Conservation (phyloP, 202 grass and related monocot genomes). For the Cymbopogon flexuosus region DNA sequence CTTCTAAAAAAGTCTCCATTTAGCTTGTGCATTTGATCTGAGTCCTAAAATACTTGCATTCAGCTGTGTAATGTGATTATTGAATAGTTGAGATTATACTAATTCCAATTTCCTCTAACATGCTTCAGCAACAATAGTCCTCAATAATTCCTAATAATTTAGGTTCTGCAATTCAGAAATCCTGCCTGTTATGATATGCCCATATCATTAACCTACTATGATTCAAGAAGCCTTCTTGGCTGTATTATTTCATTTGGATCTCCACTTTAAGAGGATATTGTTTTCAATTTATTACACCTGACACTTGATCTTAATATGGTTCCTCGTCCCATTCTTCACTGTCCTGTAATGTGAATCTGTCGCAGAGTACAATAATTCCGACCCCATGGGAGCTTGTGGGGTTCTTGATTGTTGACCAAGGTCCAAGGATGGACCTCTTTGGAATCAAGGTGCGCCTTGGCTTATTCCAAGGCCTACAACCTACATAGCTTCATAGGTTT, state of each 20-base stretch:
- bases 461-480: not conserved
- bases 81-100: not conserved
- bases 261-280: conserved; percentile 19
- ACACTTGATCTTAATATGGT: conserved; percentile 31
- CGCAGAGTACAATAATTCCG: conserved; percentile 46
- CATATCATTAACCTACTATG: not conserved
- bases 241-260: conserved; percentile 8
- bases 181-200: not conserved
- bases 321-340: conserved; percentile 19
- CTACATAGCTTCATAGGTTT: not conserved
- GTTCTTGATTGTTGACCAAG: conserved; percentile 42
- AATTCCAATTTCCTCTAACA: not conserved
- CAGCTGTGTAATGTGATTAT: not conserved
- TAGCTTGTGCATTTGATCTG: not conserved
- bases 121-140: not conserved
- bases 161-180: conserved; percentile 1
- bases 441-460: not conserved
- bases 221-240: conserved; percentile 9
- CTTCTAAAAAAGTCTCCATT: not conserved
- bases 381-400: conserved; percentile 29
- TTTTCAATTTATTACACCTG: conserved; percentile 18
- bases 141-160: not conserved
- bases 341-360: conserved; percentile 29
- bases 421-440: conserved; percentile 25
- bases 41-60: conserved; percentile 1